Evolutionary conservation across 2,329 filamentous ascomycete genomes (phyloP).

Genomic region (Cercospora citrullina): DNA sequence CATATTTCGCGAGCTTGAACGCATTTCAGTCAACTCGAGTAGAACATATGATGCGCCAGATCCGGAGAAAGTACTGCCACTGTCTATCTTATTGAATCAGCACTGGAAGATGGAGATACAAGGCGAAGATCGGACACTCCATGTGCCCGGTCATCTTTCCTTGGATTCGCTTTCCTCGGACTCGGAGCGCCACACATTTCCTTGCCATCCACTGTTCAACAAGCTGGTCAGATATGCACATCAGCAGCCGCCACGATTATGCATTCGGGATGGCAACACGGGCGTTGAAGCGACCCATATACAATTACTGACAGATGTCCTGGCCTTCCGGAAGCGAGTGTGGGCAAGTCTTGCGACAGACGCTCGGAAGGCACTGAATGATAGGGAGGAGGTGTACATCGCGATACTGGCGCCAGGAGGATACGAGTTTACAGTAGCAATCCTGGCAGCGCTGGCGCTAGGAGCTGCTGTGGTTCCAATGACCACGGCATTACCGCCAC

Average conservation of each 20-base stretch:
- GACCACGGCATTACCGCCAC: slow-evolving; percentile 44
- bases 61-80: slow-evolving; percentile 19
- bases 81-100: slow-evolving; percentile 20
- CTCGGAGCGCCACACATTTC: slow-evolving; percentile 33
- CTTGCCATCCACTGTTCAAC: slow-evolving; percentile 42
- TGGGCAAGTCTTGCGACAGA: slow-evolving; percentile 34
- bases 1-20: slow-evolving; percentile 24
- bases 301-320: slow-evolving; percentile 48
- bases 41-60: slow-evolving; percentile 19
- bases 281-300: slow-evolving; percentile 43
- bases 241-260: slow-evolving; percentile 39
- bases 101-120: slow-evolving; percentile 24
- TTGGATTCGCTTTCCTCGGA: slow-evolving; percentile 13
- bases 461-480: slow-evolving; percentile 52
- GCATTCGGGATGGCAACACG: slow-evolving; percentile 44
- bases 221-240: slow-evolving; percentile 45
- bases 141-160: slow-evolving; percentile 21
- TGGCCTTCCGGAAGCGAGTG: slow-evolving; percentile 45
- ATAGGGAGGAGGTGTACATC: slow-evolving; percentile 46
- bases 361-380: slow-evolving; percentile 36
- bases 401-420: slow-evolving; percentile 49
- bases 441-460: slow-evolving; percentile 50
- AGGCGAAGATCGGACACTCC: slow-evolving; percentile 31
- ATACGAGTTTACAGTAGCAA: slow-evolving; percentile 52
- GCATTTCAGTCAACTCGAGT: slow-evolving; percentile 22